Evolutionary conservation across 2,329 filamentous ascomycete species (phyloP), one percentile per base, ranked within the genome.

Genomic region (Phialophora expanda): DNA sequence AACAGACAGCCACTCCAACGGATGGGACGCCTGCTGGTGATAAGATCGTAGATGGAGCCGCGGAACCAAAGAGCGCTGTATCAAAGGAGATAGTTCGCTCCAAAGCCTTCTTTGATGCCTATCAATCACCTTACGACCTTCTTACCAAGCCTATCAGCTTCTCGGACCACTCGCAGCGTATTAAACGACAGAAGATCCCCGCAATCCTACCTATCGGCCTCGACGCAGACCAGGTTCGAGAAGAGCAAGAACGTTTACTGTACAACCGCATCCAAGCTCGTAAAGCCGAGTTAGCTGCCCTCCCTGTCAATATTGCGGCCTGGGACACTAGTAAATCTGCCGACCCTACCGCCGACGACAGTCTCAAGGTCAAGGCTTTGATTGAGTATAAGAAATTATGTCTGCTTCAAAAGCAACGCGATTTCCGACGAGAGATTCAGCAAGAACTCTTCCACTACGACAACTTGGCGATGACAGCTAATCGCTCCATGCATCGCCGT

Each of bases 391-490:
- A 97, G 83, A 91, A 91, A 75, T 84, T 98, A 41, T 89, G 88
- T 57, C 81, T 97, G n/a, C 89, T 97, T 60, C 89, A 91, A 0
- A 96, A 96, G 78, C 95, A 99, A 77, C 89, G 91, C 56, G 86
- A 89, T 9, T 82, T 99, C 72, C 90, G 96, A 64, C 91, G 95
- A 72, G 90, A 90, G 76, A 90, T 99, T 69, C 91, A 92, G 62
- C 89, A 91, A 61, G 91, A 96, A 75, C 96, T 99, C 90, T 89
- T 97, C 76, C 90, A 96, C 74, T 96, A 94, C 66, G 93, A 98
- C 75, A 98, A 97, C 73, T 86, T 98, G 30, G 94, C 93, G 53
- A 97, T 97, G 91, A 97, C 94, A 1, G 94, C 93, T 0, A 99
- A 99, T 76, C 89, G 95, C 58, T 89, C 91, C 61, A 87, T 89